These are phyloP conservation scores for Wallacemonas sp. DNA, from an alignment of 208 protist species.

Conservation along the genomic window DNA sequence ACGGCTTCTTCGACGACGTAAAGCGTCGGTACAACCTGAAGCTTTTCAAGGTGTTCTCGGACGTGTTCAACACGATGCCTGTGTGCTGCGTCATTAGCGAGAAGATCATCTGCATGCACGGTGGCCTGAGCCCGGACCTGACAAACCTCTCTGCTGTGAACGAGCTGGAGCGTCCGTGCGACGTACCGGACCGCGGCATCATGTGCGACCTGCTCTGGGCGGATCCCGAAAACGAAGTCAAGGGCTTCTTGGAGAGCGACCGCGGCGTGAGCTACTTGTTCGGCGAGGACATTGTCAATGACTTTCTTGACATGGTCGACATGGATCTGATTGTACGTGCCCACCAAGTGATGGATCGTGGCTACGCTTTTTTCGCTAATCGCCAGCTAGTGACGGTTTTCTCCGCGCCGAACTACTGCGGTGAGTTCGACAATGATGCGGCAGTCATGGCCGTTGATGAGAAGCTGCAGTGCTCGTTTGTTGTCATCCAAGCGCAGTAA, in stretches of 20 bases:
- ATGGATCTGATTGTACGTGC: conserved; percentile 98
- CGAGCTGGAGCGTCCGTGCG: conserved; percentile 93
- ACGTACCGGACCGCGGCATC: conserved; percentile 97
- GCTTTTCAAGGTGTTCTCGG: conserved; percentile 98
- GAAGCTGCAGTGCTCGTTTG: conserved; percentile 95
- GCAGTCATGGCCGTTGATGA: conserved; percentile 98
- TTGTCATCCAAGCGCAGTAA: conserved; percentile 42
- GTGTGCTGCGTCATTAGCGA: conserved; percentile 98
- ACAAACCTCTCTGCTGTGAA: conserved; percentile 89
- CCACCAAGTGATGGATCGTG: conserved; percentile 96
- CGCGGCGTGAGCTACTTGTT: conserved; percentile 92
- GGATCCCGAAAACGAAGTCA: conserved; percentile 94
- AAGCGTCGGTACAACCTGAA: conserved; percentile 94
- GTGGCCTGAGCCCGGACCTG: conserved; percentile 96
- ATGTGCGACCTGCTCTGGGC: conserved; percentile 98
- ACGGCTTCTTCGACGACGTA: conserved; percentile 99
- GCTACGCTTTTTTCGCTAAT: conserved; percentile 98
- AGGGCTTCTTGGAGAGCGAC: conserved; percentile 95
- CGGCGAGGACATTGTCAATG: conserved; percentile 94
- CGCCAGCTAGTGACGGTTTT: conserved; percentile 98
- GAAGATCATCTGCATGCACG: conserved; percentile 99
- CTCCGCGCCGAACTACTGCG: conserved; percentile 51
- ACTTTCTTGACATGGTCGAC: conserved; percentile 97
- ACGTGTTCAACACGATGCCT: conserved; percentile 98
- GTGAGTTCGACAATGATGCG: conserved; percentile 98